A percentile compares a stretch with the other conserved stretches of the same genome.
Evolutionary conservation across 2,329 filamentous ascomycete species (phyloP).

Genomic region (Colletotrichum siamense): DNA sequence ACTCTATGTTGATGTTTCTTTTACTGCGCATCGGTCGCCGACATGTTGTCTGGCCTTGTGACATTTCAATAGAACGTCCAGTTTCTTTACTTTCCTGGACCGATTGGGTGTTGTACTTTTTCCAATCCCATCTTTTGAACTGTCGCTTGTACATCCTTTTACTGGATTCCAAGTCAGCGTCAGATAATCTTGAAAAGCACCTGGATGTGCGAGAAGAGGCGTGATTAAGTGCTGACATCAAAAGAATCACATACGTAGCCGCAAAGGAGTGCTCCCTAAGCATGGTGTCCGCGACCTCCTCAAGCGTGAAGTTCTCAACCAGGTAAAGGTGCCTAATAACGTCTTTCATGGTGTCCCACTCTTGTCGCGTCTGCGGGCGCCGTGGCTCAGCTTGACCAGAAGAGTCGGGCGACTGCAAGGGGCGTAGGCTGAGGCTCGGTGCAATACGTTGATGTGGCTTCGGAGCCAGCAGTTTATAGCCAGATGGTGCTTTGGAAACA

Average conservation of each 20-base stretch:
- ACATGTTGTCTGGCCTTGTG: neutral
- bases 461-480: neutral
- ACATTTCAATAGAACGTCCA: fast-evolving
- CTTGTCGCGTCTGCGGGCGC: neutral
- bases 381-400: neutral
- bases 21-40: neutral
- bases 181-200: too few species aligned
- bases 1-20: neutral
- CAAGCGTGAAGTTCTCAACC: neutral
- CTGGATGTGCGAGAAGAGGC: too few species aligned
- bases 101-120: neutral
- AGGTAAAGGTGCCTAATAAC: fast-evolving
- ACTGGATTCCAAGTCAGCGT: fast-evolving
- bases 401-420: fast-evolving
- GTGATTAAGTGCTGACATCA: too few species aligned
- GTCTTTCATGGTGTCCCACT: neutral
- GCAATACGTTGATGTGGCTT: neutral
- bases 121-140: neutral
- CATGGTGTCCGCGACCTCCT: neutral
- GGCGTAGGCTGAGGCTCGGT: fast-evolving
- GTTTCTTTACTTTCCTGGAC: neutral
- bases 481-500: fast-evolving
- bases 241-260: neutral
- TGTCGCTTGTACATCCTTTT: neutral
- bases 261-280: neutral